These are phyloP conservation scores for Leucocoprinus birnbaumii DNA, from an alignment of 768 basidiomycete genomes.

Conservation along the genomic window DNA sequence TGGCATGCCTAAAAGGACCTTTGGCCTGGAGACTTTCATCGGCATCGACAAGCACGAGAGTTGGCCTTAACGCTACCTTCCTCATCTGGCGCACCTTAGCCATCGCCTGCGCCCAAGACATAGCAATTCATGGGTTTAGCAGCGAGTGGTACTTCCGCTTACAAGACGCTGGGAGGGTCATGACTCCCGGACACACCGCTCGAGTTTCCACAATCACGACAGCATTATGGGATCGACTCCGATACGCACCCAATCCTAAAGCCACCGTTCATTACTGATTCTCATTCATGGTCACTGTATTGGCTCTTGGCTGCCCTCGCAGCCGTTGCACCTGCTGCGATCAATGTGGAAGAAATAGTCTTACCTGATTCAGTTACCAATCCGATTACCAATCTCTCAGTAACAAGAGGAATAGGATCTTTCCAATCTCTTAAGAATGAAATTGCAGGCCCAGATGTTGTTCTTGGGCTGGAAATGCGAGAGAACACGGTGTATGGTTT, in stretches of 20 bases:
- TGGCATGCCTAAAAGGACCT: too few relatives aligned
- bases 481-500: not conserved
- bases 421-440: not conserved
- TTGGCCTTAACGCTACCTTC: not conserved
- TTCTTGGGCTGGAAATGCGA: not conserved
- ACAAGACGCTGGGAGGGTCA: not conserved
- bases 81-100: not conserved
- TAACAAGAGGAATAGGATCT: not conserved
- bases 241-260: not conserved
- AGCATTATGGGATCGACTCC: not conserved
- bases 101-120: not conserved
- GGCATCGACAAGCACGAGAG: too few relatives aligned
- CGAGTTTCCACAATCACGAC: not conserved
- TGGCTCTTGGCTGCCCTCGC: not conserved
- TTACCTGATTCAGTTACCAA: not conserved
- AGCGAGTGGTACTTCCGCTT: not conserved
- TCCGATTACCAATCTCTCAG: conserved; percentile 1
- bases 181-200: not conserved
- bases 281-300: not conserved
- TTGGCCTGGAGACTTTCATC: too few relatives aligned
- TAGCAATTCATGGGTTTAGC: not conserved
- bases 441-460: not conserved
- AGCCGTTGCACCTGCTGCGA: not conserved
- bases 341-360: not conserved
- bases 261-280: not conserved